A percentile compares a stretch with the other conserved stretches of the same genome.
phyloP scores from a whole-genome alignment of 2,329 filamentous ascomycete species.

The Fusarium abutilonis region DNA sequence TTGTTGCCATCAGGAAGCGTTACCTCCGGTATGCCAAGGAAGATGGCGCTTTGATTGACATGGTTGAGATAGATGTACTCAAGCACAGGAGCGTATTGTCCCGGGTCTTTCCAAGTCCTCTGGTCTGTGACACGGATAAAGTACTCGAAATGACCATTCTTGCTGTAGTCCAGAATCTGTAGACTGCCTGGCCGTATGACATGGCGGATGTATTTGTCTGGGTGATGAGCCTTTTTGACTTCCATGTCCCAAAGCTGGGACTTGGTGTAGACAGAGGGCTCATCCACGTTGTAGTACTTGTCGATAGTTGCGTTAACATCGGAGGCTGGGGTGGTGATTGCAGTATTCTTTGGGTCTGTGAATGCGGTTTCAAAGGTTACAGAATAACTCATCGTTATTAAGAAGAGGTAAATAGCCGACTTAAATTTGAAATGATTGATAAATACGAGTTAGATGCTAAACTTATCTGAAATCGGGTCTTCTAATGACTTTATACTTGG shows the following conservation, averaged over 20 bases:
- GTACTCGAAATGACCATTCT: neutral
- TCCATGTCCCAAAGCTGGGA: conserved; percentile 1
- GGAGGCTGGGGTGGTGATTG: neutral
- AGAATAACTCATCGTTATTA: neutral
- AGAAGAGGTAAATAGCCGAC: neutral
- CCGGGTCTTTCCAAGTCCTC: neutral
- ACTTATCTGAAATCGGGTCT: too few species aligned
- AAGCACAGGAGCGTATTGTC: neutral
- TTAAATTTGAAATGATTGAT: neutral
- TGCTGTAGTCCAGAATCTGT: neutral
- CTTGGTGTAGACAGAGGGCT: conserved; percentile 2
- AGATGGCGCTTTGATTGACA: neutral
- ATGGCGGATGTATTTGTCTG: conserved; percentile 8
- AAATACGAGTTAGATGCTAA: too few species aligned
- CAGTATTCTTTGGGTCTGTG: neutral
- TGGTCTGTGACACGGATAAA: neutral
- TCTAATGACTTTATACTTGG: neutral
- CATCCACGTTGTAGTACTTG: neutral
- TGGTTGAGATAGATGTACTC: conserved; percentile 1
- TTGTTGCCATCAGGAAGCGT: neutral
- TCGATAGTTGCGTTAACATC: conserved; percentile 1
- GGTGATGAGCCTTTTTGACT: neutral
- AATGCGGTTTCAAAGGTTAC: neutral
- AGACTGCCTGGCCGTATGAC: conserved; percentile 2
- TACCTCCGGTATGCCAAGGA: neutral